Evolutionary conservation across 2,329 filamentous ascomycete species (phyloP).

Genomic region (Dactylellina drechsleri): DNA sequence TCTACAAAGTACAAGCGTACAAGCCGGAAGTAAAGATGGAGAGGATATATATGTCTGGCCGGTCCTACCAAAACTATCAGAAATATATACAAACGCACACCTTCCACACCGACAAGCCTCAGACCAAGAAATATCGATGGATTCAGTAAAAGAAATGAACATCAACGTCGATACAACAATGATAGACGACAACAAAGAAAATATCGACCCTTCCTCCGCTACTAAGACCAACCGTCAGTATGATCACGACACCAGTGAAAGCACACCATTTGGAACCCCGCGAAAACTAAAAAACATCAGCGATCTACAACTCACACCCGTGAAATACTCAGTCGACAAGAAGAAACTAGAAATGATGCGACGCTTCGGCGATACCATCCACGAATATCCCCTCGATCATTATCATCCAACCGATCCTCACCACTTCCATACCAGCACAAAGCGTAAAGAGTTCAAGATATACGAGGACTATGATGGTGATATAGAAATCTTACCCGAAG

Average conservation of each 20-base stretch:
- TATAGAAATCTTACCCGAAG: too few relatives aligned
- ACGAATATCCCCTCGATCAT: too few relatives aligned
- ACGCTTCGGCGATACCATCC: neutral
- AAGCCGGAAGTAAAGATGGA: too few relatives aligned
- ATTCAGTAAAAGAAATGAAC: conserved; percentile 13
- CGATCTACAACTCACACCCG: neutral
- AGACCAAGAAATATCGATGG: neutral
- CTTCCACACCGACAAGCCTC: neutral
- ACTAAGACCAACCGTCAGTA: neutral
- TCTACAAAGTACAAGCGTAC: too few relatives aligned
- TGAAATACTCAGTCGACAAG: neutral
- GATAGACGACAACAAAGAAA: conserved; percentile 35
- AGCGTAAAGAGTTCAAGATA: too few relatives aligned
- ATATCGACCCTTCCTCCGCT: conserved; percentile 20
- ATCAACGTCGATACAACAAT: neutral
- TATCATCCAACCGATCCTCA: too few relatives aligned
- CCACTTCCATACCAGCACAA: too few relatives aligned
- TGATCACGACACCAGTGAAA: neutral
- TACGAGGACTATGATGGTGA: too few relatives aligned
- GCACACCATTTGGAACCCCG: conserved; percentile 1
- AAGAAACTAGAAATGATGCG: conserved; percentile 15
- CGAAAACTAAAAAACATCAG: neutral
- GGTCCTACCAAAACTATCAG: too few relatives aligned
- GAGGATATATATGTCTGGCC: neutral
- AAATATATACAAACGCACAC: too few relatives aligned